Evolutionary conservation across 768 basidiomycete species (phyloP), one percentile per base, ranked within the genome.

Genomic region (Lepiota venenata): DNA sequence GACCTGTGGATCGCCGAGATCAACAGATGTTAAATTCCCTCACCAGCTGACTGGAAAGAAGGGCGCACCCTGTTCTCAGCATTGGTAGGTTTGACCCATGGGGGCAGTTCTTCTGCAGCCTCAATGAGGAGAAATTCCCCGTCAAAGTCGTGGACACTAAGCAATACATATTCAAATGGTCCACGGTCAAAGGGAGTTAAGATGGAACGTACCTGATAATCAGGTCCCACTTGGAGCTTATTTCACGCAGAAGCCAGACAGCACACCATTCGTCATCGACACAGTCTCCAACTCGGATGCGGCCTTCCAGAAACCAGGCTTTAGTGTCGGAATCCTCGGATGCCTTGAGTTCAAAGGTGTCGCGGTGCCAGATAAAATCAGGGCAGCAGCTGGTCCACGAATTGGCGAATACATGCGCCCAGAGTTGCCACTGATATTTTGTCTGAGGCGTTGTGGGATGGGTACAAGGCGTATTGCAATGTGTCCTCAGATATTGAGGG

Each of bases 231-330:
- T 82, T 83, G 38, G 76, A 71, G 57, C 85, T 88, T 54, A 96
- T 75, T 68, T 91, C 81, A 61, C 77, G 80, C 55, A 98, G 72
- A 44, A 98, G 73, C 91, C 92, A 98, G 15, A 98, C 93, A 12
- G 82, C 78, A 66, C 86, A 87, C 97, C 97, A 99, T 70, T 99
- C 97, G 63, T 99, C 97, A 68, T 99, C 95, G n/a, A 98, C 81
- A 49, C 85, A 90, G 70, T 99, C 97, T 2, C 97, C 96, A 20
- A 98, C 90, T 42, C 94, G 77, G 86, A 95, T 91, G 42, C 77
- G 74, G 8, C 95, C 93, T 63, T 93, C 85, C 1, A 98, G 70
- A 39, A 84, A 72, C 72, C 80, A 85, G n/a, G 52, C 47, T 18
- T 68, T 74, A 47, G 71, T 56, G 15, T 63, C 64, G 12, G 68